A percentile compares a stretch with the other conserved stretches of the same genome.
Evolutionary conservation across 768 basidiomycete genomes (phyloP).

Genomic region (Fibroporia radiculosa): DNA sequence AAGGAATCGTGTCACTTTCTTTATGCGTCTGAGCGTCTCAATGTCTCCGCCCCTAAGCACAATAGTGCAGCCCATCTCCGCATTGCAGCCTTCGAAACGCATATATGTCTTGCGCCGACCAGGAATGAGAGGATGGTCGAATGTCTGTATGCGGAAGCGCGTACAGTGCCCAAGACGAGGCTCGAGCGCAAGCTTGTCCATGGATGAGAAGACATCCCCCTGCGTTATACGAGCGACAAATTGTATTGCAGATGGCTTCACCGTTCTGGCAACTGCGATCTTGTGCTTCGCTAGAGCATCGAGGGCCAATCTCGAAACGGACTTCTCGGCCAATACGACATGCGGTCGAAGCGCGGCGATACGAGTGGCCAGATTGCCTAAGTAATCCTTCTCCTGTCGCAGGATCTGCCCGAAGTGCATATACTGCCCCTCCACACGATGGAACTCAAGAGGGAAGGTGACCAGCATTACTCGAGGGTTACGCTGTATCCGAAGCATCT

Average conservation of each 20-base stretch:
- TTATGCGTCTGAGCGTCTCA: slow-evolving; percentile 74
- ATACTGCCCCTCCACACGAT: slow-evolving; percentile 87
- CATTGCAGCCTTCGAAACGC: slow-evolving; percentile 94
- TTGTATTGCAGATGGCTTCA: slow-evolving; percentile 81
- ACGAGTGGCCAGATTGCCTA: slow-evolving; percentile 78
- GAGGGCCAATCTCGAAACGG: slow-evolving; percentile 84
- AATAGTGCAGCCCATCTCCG: slow-evolving; percentile 92
- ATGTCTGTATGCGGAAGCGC: slow-evolving; percentile 84
- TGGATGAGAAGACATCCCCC: slow-evolving; percentile 90
- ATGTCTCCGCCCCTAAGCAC: slow-evolving; percentile 83
- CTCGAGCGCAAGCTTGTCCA: slow-evolving; percentile 87
- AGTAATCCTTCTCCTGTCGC: slow-evolving; percentile 89
- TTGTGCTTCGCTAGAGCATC: slow-evolving; percentile 79
- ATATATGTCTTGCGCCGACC: slow-evolving; percentile 92
- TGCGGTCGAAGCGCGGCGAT: slow-evolving; percentile 91
- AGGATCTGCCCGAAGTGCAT: slow-evolving; percentile 88
- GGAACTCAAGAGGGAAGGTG: slow-evolving; percentile 91
- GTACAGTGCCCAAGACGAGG: slow-evolving; percentile 85
- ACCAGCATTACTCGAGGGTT: slow-evolving; percentile 95
- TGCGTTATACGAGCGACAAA: slow-evolving; percentile 92
- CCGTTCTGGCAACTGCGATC: slow-evolving; percentile 84
- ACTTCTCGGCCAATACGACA: slow-evolving; percentile 85
- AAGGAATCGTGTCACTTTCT: slow-evolving; percentile 89
- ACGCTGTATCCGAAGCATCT: slow-evolving; percentile 74
- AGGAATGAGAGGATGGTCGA: slow-evolving; percentile 91